phyloP scores from a whole-genome alignment of 345 rosid species.

The Odontarrhena argentea region DNA sequence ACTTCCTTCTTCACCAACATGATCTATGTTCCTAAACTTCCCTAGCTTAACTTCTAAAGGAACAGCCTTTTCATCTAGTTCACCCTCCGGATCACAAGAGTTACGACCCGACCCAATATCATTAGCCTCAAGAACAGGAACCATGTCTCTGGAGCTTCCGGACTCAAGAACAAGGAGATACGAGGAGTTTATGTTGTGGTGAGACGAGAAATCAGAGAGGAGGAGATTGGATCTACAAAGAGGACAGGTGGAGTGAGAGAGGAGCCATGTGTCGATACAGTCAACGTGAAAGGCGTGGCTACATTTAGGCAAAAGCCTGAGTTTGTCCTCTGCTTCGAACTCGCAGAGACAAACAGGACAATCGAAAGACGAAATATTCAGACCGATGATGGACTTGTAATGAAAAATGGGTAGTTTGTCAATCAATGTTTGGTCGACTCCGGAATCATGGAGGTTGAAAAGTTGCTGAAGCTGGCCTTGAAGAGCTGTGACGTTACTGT shows the following conservation, averaged over 20 bases:
- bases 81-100: conserved; percentile 39
- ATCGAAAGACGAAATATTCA: conserved; percentile 65
- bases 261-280: conserved; percentile 75
- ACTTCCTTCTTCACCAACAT: conserved; percentile 46
- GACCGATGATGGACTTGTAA: conserved; percentile 63
- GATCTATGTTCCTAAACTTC: conserved; percentile 58
- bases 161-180: conserved; percentile 83
- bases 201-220: conserved; percentile 60
- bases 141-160: conserved; percentile 79
- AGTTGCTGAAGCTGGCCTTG: conserved; percentile 96
- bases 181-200: conserved; percentile 49
- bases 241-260: conserved; percentile 63
- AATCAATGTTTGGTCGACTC: conserved; percentile 67
- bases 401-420: conserved; percentile 73
- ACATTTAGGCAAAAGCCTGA: conserved; percentile 67
- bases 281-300: conserved; percentile 70
- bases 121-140: conserved; percentile 36
- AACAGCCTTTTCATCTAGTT: conserved; percentile 60
- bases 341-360: conserved; percentile 59
- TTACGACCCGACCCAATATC: conserved; percentile 41
- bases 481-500: conserved; percentile 62
- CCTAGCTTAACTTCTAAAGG: conserved; percentile 72
- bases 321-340: conserved; percentile 46
- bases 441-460: conserved; percentile 87
- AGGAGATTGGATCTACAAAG: conserved; percentile 70